Evolutionary conservation across 805 yeast species (phyloP), one percentile per base, ranked within the genome.

Genomic region (Ogataea corticis): DNA sequence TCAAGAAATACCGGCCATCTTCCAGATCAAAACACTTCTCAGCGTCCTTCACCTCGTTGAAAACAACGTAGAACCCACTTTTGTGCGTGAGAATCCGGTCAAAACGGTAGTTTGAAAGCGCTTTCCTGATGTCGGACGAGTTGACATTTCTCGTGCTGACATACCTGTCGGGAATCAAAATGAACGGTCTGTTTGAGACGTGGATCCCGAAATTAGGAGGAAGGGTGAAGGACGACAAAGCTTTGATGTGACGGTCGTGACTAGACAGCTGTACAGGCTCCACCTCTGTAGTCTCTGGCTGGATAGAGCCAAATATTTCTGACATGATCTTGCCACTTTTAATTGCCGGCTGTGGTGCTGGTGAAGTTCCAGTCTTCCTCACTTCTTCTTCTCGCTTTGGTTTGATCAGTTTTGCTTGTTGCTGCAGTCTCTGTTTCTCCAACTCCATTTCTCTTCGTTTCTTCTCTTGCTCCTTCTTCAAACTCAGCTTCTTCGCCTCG

Each of bases 31-130:
- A 84, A 52, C 88, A 85, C 27, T 71, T 63, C 49, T 76, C 76
- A 25, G 87, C 84, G 49, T 83, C 87, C 29, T 65, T 65, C 12
- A 74, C 63, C 14, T 76, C 71, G 54, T 81, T 80, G 64, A 89
- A 89, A 1, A 87, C 82, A 31, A 88, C 70, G 55, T 76, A 88
- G 54, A 84, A 83, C 0, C 96, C 96, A 1, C 74, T 62, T 36
- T 62, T 63, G 51, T 85, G 91, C 3, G 80, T 72, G 39, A 85
- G 59, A 2, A 88, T 79, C 44, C 86, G 70, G 0, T 81, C 76
- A 82, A 89, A 85, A 44, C 76, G 78, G 57, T 84, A 84, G 38
- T 73, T 76, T 33, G 73, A 73, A 27, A 88, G 67, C 25, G 73
- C 70, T 21, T 76, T 71, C 55, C 85, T 82, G 43, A 89, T 68